Conservation (phyloP, 2,329 filamentous ascomycete genomes). For the Daldinia sp. region DNA sequence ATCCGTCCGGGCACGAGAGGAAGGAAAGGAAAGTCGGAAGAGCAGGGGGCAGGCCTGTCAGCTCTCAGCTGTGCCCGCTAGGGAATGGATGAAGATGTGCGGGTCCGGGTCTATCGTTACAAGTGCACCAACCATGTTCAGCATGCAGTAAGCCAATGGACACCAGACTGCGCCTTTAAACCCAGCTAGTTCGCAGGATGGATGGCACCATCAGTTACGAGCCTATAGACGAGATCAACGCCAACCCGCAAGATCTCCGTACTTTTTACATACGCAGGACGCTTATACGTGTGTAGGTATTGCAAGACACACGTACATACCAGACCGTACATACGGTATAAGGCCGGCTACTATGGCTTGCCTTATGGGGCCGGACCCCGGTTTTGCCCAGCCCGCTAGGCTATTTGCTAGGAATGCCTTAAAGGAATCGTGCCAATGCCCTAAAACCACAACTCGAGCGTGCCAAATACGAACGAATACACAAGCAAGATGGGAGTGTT, state of each 20-base stretch:
- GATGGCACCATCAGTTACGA: slow-evolving; percentile 34
- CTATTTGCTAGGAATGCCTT: slow-evolving; percentile 5
- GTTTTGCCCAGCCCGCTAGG: slow-evolving; percentile 11
- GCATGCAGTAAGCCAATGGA: slow-evolving; percentile 31
- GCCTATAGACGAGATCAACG: slow-evolving; percentile 29
- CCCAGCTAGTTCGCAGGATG: slow-evolving; percentile 19
- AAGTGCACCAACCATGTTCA: slow-evolving; percentile 21
- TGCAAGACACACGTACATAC: slow-evolving; percentile 7
- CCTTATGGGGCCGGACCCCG: slow-evolving; percentile 12
- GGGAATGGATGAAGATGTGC: slow-evolving; percentile 26
- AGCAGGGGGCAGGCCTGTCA: slow-evolving; percentile 29
- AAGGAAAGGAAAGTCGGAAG: slow-evolving; percentile 20
- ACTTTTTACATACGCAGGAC: slow-evolving; percentile 1
- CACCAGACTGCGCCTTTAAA: slow-evolving; percentile 30
- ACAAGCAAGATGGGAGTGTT: neutral
- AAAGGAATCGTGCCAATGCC: slow-evolving; percentile 21
- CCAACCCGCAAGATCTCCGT: slow-evolving; percentile 21
- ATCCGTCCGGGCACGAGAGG: slow-evolving; percentile 19
- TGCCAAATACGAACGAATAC: slow-evolving; percentile 11
- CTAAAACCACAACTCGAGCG: slow-evolving; percentile 8
- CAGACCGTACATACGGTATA: neutral
- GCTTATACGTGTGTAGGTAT: slow-evolving; percentile 1
- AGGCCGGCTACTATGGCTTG: neutral
- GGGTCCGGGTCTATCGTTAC: slow-evolving; percentile 29
- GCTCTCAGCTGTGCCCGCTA: slow-evolving; percentile 36